Base-by-base conservation (phyloP, 1,284 basidiomycete genomes). In the Cronartium quercuum region DNA sequence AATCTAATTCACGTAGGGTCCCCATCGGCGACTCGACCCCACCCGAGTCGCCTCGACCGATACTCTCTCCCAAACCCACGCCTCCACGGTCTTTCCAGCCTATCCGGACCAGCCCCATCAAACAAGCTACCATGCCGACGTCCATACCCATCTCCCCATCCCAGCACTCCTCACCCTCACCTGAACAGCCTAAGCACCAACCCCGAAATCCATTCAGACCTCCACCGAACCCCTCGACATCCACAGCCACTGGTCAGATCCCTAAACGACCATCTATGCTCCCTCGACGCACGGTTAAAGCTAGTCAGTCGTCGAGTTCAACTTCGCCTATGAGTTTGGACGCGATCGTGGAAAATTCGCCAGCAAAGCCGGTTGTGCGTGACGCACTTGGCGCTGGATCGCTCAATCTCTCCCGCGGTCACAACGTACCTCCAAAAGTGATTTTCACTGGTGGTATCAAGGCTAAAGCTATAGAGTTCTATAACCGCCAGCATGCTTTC, bases 401-500 rank as follows among this genome's bases (percentile, higher is more conserved):
- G 10, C 44, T 73, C 12, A 73, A 73, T 73, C 63, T 37, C 12
- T 57, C 47, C 18, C 13, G 70, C 21, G 61, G 61, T 10, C 29
- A 63, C 7, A 44, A 44, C 41, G 60, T 42, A n/a, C 68, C 68
- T 21, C 47, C 60, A 15, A 71, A 61, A 63, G 62, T 71, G 41
- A 63, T 71, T 29, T 71, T 71, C 10, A 63, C 60, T 12, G 68
- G 68, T 62, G 68, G 68, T 35, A 64, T 71, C 60, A 71, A 71
- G 40, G 41, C 68, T 29, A 71, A 65, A 41, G 68, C 60, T 4
- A 47, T 35, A 5, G 68, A 61, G 37, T 62, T 71, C 29, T 71
- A 55, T 35, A 42, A 58, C 6, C 37, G 68, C 38, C 51, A 51
- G 34, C 37, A 61, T 1, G 44, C 41, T 51, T n/a, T n/a, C 42